phyloP scores from a whole-genome alignment of 306 rosid species.

The Dryas drummondii region DNA sequence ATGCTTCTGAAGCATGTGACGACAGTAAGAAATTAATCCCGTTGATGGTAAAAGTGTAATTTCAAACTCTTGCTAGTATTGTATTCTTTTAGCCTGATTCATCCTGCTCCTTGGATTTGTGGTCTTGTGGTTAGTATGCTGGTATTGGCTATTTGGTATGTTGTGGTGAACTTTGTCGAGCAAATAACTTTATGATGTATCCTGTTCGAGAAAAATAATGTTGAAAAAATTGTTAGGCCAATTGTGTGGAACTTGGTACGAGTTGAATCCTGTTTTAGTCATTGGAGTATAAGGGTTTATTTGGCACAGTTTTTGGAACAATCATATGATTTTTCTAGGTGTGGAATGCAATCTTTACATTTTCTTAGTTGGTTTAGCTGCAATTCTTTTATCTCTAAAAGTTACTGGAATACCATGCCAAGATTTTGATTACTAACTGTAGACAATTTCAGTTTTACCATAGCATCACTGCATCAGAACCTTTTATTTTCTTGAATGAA shows the following conservation, averaged over 20 bases:
- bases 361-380: neutral
- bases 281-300: neutral
- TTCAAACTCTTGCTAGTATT: constrained; percentile 1
- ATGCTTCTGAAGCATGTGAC: constrained; percentile 86
- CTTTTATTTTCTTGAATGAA: too few species aligned
- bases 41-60: constrained; percentile 20
- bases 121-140: constrained; percentile 26
- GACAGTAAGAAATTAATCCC: constrained; percentile 58
- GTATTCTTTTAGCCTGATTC: constrained; percentile 25
- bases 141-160: constrained; percentile 28
- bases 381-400: neutral
- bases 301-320: neutral
- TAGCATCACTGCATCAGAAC: too few species aligned
- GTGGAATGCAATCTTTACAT: neutral
- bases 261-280: neutral
- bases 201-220: constrained; percentile 12
- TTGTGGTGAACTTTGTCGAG: constrained; percentile 23
- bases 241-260: neutral
- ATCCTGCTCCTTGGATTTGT: constrained; percentile 29
- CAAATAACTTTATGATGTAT: constrained; percentile 22
- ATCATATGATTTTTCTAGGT: neutral
- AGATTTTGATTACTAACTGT: neutral
- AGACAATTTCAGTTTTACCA: too few species aligned
- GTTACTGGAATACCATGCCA: too few species aligned
- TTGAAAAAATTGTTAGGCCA: constrained; percentile 2